Percentiles rank a stretch among this genome's conserved stretches.
Conservation (phyloP, 768 basidiomycete genomes). For the Boletus rufocinnamomeus region DNA sequence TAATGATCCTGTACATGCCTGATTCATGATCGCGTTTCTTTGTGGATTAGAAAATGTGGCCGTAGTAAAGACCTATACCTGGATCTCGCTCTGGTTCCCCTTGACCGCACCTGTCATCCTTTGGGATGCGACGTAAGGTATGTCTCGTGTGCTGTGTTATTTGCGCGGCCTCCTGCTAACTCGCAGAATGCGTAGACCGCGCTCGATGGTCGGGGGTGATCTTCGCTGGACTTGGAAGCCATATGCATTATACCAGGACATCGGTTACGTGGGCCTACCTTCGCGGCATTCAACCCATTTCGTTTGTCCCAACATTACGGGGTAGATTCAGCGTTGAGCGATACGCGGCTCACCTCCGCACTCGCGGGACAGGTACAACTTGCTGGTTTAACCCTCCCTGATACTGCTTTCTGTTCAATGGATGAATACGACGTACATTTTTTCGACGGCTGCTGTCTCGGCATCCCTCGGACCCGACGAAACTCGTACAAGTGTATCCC, state of each 20-base stretch:
- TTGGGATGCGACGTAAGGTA: constrained; percentile 86
- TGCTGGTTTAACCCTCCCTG: constrained; percentile 1
- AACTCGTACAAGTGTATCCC: constrained; percentile 2
- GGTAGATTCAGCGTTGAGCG: constrained; percentile 39
- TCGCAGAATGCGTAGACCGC: constrained; percentile 52
- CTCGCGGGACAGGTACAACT: constrained; percentile 1
- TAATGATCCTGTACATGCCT: too few species aligned
- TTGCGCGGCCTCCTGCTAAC: neutral
- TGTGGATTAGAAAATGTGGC: too few species aligned
- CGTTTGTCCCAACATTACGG: constrained; percentile 38
- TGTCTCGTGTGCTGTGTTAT: neutral
- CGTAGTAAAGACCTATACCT: constrained; percentile 34
- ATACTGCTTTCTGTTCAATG: neutral
- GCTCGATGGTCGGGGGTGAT: constrained; percentile 86
- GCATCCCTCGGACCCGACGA: constrained; percentile 8
- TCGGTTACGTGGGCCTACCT: constrained; percentile 42
- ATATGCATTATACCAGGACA: constrained; percentile 75
- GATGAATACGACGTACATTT: neutral
- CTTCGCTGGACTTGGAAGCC: constrained; percentile 92
- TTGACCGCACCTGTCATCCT: too few species aligned
- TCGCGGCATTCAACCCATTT: neutral
- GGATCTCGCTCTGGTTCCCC: constrained; percentile 71
- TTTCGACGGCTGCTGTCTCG: neutral
- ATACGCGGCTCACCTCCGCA: neutral
- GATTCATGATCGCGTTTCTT: too few species aligned